Evolutionary conservation across 169 alveolate genomes (phyloP).

Genomic region (Toxoplasma gondii): DNA sequence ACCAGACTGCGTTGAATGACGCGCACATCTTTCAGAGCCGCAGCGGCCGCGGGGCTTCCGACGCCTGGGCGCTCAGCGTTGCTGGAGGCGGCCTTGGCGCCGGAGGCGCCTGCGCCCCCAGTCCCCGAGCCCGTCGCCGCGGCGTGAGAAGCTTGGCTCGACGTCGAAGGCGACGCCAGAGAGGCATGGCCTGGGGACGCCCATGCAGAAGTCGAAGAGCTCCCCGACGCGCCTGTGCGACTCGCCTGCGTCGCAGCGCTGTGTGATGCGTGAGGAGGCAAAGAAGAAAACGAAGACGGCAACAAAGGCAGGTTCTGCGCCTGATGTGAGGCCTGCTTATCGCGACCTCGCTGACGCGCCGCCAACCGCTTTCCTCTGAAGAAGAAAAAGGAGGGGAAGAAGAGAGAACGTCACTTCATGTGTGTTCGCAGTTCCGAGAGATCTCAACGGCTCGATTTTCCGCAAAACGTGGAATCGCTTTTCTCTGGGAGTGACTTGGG

Average conservation of each 20-base stretch:
- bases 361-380: background rate
- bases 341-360: slow-evolving; percentile 47
- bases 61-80: background rate
- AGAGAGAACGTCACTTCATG: background rate
- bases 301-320: background rate
- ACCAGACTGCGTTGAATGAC: slow-evolving; percentile 90
- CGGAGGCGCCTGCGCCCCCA: background rate
- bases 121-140: too few relatives aligned
- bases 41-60: slow-evolving; percentile 36
- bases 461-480: too few relatives aligned
- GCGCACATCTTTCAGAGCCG: slow-evolving; percentile 84
- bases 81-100: background rate
- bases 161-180: background rate
- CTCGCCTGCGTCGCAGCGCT: background rate
- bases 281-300: background rate
- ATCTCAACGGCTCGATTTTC: too few relatives aligned
- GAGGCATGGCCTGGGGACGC: background rate
- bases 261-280: background rate
- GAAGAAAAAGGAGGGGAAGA: background rate
- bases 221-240: background rate
- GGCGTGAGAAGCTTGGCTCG: background rate
- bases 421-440: too few relatives aligned
- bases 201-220: too few relatives aligned
- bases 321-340: background rate
- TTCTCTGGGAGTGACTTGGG: too few relatives aligned